Conservation (phyloP, 176 grass and related monocot genomes). For the Eleusine coracana region DNA sequence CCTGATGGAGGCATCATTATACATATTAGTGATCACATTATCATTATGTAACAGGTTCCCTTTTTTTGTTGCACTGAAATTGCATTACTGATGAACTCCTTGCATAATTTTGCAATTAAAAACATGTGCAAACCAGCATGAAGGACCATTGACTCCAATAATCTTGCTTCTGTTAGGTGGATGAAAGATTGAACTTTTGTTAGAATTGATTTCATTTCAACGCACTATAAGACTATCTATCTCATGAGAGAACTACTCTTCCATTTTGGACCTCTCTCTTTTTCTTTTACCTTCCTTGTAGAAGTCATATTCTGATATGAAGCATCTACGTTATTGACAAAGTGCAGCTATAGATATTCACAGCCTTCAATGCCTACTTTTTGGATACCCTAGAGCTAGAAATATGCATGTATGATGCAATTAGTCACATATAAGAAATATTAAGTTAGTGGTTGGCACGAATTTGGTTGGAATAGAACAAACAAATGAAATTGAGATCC, state of each 20-base stretch:
- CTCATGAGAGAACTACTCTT: slow-evolving; percentile 7
- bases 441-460: background rate
- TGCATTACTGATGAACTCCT: slow-evolving; percentile 7
- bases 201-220: background rate
- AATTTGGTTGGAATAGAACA: background rate
- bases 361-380: background rate
- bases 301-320: background rate
- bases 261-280: background rate
- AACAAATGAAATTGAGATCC: slow-evolving; percentile 3
- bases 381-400: background rate
- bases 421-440: background rate
- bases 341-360: background rate
- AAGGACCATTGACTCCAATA: slow-evolving; percentile 14
- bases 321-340: slow-evolving; percentile 7
- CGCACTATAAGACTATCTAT: background rate
- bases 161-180: background rate
- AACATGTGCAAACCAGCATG: background rate
- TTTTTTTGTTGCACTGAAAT: background rate
- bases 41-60: slow-evolving; percentile 14
- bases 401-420: background rate
- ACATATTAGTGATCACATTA: slow-evolving; percentile 18
- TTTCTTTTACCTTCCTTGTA: background rate
- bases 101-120: slow-evolving; percentile 19
- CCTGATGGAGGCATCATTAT: slow-evolving; percentile 46
- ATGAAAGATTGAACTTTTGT: background rate